Evolutionary conservation across 306 rosid species (phyloP), one percentile per base, ranked within the genome.

Genomic region (Glycyrrhiza uralensis): DNA sequence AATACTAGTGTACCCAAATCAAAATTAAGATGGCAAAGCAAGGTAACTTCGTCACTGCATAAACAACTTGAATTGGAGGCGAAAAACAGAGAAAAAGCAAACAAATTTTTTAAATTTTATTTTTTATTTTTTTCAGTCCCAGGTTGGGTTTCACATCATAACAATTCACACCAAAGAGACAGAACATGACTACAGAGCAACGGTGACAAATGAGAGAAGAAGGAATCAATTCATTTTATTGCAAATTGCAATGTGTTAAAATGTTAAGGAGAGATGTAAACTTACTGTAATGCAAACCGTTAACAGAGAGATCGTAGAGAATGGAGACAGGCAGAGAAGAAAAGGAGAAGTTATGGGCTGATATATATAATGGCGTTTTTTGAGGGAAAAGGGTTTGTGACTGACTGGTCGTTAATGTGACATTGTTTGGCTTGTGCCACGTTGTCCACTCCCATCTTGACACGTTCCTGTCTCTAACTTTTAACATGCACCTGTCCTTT

Each of bases 371-470:
- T 10, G 52, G 78, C 65, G 55, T 63, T n/a, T n/a, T n/a, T n/a
- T 1, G 32, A 26, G 24, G 13, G 79, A 63, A n/a, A 72, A 60
- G 77, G 39, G 55, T 24, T 14, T 52, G 19, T 39, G 44, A 15
- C 2, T 39, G 44, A 15, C 2, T 12, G 15, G 42, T 29, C 10
- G 39, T 57, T 30, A n/a, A n/a, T n/a, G 63, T 17, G 32, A 46
- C 33, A 49, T 50, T 29, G 26, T 14, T 61, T 51, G n/a, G 23
- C 51, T 22, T 44, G 15, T 66, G n/a, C 58, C 74, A 32, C 61
- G 69, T 67, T 67, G 75, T 45, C 80, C 80, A 66, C 30, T 76
- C 51, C 14, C 0, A 4, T 44, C 4, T 22, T 57, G 61, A 66
- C 80, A 67, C 80, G 75, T 76, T 66, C 2, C 26, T 13, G 3